Percentiles rank a stretch among this genome's conserved stretches.
Evolutionary conservation across 352 stramenopile genomes (phyloP).

Genomic region (Phytophthora quininea): DNA sequence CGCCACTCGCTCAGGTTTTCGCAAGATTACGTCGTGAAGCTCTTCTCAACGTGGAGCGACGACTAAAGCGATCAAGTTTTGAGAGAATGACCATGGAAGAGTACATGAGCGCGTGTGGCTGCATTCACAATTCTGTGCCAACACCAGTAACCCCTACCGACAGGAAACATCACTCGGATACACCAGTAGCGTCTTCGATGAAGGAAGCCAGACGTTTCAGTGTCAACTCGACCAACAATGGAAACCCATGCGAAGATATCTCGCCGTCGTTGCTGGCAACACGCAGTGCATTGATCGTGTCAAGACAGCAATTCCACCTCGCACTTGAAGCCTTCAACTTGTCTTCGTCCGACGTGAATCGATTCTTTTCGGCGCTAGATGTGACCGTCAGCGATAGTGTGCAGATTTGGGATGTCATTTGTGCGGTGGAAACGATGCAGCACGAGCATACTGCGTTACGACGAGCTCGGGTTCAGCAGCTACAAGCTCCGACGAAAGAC

Average conservation of each 20-base stretch:
- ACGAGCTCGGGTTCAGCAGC: slow-evolving; percentile 48
- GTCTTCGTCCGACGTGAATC: slow-evolving; percentile 52
- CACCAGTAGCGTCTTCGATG: slow-evolving; percentile 10
- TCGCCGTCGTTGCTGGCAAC: slow-evolving; percentile 31
- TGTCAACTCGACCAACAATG: slow-evolving; percentile 9
- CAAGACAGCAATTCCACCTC: slow-evolving; percentile 63
- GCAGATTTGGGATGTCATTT: slow-evolving; percentile 54
- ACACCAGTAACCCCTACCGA: neutral
- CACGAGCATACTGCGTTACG: slow-evolving; percentile 48
- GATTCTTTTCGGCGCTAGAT: slow-evolving; percentile 67
- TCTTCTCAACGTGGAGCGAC: slow-evolving; percentile 52
- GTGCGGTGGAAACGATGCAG: slow-evolving; percentile 50
- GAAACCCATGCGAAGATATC: slow-evolving; percentile 19
- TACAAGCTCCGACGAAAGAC: slow-evolving; percentile 52
- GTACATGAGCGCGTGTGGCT: slow-evolving; percentile 70
- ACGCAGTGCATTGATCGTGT: slow-evolving; percentile 44
- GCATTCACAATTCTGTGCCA: slow-evolving; percentile 6
- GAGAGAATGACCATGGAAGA: slow-evolving; percentile 61
- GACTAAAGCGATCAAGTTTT: slow-evolving; percentile 43
- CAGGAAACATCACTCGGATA: neutral
- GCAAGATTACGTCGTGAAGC: slow-evolving; percentile 57
- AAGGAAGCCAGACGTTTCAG: slow-evolving; percentile 26
- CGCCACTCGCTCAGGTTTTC: slow-evolving; percentile 61
- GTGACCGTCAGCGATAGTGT: slow-evolving; percentile 56
- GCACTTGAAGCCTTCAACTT: slow-evolving; percentile 63